Percentiles rank a stretch among this genome's conserved stretches.
Evolutionary conservation across 2,329 filamentous ascomycete genomes (phyloP).

Genomic region (Aspergillus unguis): DNA sequence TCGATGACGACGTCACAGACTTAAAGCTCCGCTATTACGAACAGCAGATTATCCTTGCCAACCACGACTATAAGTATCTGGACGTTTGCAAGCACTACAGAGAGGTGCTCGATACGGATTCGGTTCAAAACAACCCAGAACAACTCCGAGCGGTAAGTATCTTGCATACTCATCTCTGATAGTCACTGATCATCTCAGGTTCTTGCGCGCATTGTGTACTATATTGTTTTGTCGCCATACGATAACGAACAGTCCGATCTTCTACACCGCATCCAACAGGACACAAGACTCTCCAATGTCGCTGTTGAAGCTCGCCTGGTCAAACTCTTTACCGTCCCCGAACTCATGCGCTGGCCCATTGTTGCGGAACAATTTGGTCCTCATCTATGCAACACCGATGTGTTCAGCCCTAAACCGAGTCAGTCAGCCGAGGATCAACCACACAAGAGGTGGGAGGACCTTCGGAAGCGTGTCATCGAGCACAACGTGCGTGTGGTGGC

Average conservation of each 20-base stretch:
- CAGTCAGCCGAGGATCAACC: slow-evolving; percentile 74
- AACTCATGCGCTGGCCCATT: slow-evolving; percentile 98
- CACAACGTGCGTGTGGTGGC: slow-evolving; percentile 97
- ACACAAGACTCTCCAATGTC: slow-evolving; percentile 75
- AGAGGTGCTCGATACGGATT: slow-evolving; percentile 93
- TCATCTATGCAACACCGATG: slow-evolving; percentile 82
- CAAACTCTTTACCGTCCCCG: slow-evolving; percentile 90
- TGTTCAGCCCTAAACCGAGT: slow-evolving; percentile 68
- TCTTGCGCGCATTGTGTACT: slow-evolving; percentile 94
- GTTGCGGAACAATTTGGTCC: slow-evolving; percentile 85
- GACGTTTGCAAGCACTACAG: slow-evolving; percentile 98
- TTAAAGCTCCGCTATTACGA: slow-evolving; percentile 95
- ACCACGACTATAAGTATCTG: slow-evolving; percentile 96
- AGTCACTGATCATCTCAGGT: slow-evolving; percentile 52
- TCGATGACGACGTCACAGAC: slow-evolving; percentile 88
- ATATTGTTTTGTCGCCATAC: slow-evolving; percentile 91
- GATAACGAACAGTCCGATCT: slow-evolving; percentile 99
- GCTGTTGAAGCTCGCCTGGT: slow-evolving; percentile 79
- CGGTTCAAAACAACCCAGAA: slow-evolving; percentile 82
- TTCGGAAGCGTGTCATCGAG: slow-evolving; percentile 97
- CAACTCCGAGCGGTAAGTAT: slow-evolving; percentile 76
- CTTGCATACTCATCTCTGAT: slow-evolving; percentile 1
- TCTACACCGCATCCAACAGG: slow-evolving; percentile 84
- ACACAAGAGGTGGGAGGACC: slow-evolving; percentile 82
- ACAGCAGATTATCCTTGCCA: slow-evolving; percentile 91